phyloP scores from a whole-genome alignment of 768 basidiomycete species.

The Amanita polypyramis region DNA sequence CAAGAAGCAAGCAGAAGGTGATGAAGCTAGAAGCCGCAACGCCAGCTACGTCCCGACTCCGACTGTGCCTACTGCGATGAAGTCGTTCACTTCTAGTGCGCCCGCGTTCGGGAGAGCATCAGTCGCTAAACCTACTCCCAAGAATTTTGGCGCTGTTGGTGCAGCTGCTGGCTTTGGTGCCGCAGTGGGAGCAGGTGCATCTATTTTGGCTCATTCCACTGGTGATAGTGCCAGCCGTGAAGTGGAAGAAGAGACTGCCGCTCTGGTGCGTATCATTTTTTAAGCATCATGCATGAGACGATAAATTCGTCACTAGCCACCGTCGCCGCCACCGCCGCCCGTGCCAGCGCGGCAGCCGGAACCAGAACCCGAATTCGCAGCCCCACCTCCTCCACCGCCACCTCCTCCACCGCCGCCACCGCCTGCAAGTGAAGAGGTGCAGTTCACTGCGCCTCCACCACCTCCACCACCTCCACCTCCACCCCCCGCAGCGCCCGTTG shows the following conservation, averaged over 20 bases:
- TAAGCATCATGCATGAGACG: not conserved
- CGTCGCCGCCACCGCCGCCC: slow-evolving; percentile 22
- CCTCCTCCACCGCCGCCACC: slow-evolving; percentile 19
- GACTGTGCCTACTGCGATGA: slow-evolving; percentile 21
- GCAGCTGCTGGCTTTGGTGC: slow-evolving; percentile 21
- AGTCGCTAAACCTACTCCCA: slow-evolving; percentile 23
- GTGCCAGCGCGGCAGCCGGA: slow-evolving; percentile 15
- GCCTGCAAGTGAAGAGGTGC: not conserved
- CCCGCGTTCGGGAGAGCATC: slow-evolving; percentile 37
- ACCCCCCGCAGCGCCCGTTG: slow-evolving; percentile 29
- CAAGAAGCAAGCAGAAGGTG: slow-evolving; percentile 78
- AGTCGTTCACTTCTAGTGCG: slow-evolving; percentile 33
- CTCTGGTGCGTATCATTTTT: slow-evolving; percentile 17
- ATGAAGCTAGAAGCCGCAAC: slow-evolving; percentile 51
- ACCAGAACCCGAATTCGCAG: slow-evolving; percentile 15
- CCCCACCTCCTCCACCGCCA: slow-evolving; percentile 31
- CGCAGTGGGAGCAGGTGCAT: slow-evolving; percentile 21
- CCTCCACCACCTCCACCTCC: slow-evolving; percentile 35
- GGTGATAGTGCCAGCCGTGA: slow-evolving; percentile 15
- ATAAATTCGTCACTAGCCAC: slow-evolving; percentile 13
- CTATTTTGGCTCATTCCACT: not conserved
- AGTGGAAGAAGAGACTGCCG: slow-evolving; percentile 15
- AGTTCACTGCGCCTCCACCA: slow-evolving; percentile 24
- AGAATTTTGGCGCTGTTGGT: slow-evolving; percentile 33
- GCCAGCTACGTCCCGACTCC: slow-evolving; percentile 36